A percentile compares a stretch with the other conserved stretches of the same genome.
phyloP scores from a whole-genome alignment of 495 filamentous ascomycete species.

The Penicillium longicatenatum region DNA sequence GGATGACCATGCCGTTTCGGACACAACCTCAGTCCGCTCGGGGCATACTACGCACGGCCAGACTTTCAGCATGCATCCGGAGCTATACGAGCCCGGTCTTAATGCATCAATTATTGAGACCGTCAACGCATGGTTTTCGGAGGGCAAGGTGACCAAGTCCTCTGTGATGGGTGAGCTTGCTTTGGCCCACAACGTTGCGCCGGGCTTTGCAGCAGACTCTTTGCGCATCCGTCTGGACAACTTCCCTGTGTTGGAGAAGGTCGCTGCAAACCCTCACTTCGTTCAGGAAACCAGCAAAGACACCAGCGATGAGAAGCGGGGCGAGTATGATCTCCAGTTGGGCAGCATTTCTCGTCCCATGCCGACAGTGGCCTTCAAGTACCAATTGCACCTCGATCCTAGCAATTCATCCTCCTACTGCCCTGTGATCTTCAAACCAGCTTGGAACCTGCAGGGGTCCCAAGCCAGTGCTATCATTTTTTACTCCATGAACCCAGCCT shows the following conservation, averaged over 20 bases:
- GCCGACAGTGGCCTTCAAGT: constrained; percentile 84
- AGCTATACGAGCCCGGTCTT: constrained; percentile 77
- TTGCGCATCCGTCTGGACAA: constrained; percentile 82
- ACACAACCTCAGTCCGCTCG: constrained; percentile 90
- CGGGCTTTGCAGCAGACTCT: constrained; percentile 51
- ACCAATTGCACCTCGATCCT: constrained; percentile 81
- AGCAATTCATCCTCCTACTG: constrained; percentile 63
- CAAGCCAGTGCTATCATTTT: constrained; percentile 82
- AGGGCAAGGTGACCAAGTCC: constrained; percentile 67
- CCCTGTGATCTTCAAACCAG: constrained; percentile 75
- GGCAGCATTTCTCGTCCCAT: constrained; percentile 67
- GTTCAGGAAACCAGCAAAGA: constrained; percentile 59
- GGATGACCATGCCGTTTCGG: constrained; percentile 67
- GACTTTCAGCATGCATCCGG: constrained; percentile 70
- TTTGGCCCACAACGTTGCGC: constrained; percentile 71
- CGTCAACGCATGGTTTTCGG: constrained; percentile 79
- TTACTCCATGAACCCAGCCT: constrained; percentile 83
- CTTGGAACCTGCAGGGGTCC: constrained; percentile 80
- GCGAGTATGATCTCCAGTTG: constrained; percentile 78
- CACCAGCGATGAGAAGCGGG: constrained; percentile 59
- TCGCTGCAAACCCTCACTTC: constrained; percentile 92
- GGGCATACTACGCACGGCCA: constrained; percentile 73
- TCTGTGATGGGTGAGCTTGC: constrained; percentile 90
- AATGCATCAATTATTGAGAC: constrained; percentile 93
- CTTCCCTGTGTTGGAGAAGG: constrained; percentile 86